Percentiles rank a stretch among this genome's conserved stretches.
phyloP scores from a whole-genome alignment of 148 eudicot genomes.

The Arbutus unedo region DNA sequence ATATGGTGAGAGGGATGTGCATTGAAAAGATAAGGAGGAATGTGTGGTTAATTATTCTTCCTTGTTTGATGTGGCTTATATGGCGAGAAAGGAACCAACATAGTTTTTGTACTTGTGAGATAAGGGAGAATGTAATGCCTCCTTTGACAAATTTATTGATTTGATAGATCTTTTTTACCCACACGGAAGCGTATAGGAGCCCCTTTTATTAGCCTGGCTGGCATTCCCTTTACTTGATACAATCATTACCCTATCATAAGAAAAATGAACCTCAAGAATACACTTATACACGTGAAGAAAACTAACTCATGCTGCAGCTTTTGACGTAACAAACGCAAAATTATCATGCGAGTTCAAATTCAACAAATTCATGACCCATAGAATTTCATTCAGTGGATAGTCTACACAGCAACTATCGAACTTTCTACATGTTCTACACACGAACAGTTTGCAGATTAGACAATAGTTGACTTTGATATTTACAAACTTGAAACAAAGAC shows the following conservation, averaged over 20 bases:
- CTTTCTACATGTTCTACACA: neutral
- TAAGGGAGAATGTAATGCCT: neutral
- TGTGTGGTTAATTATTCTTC: neutral
- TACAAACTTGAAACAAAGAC: neutral
- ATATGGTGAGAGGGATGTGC: neutral
- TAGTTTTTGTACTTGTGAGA: neutral
- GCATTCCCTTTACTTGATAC: neutral
- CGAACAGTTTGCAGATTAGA: neutral
- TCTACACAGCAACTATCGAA: neutral
- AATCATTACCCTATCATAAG: neutral
- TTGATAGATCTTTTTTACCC: neutral
- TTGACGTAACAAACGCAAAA: neutral
- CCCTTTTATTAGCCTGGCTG: neutral
- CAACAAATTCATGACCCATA: neutral
- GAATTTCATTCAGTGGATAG: neutral
- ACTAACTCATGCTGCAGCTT: neutral
- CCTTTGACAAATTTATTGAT: neutral
- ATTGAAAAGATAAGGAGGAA: neutral
- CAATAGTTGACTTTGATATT: neutral
- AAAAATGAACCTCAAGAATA: neutral
- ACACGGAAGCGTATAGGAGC: neutral
- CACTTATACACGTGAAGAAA: neutral
- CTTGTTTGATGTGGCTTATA: neutral
- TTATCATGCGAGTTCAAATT: neutral
- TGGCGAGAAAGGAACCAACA: neutral